These are phyloP conservation scores for Penicillium canescens DNA, from an alignment of 495 filamentous ascomycete genomes.

Conservation along the genomic window DNA sequence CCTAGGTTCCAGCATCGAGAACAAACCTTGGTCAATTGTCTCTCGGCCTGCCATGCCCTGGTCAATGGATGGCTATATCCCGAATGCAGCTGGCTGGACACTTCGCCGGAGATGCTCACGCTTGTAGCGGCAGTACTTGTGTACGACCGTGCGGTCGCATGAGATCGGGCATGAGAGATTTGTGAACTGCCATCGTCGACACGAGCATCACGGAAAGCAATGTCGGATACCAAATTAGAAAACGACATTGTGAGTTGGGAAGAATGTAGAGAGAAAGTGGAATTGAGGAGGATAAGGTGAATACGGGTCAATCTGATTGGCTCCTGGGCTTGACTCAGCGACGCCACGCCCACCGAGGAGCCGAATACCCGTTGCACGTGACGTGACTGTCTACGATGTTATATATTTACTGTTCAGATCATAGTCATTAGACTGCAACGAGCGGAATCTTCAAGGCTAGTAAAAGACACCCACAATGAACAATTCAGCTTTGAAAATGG, in stretches of 20 bases:
- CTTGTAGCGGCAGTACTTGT: conserved; percentile 89
- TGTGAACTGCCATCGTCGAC: conserved; percentile 62
- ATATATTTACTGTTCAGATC: too few relatives aligned
- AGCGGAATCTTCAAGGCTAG: too few relatives aligned
- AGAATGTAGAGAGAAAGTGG: background rate
- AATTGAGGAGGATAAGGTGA: conserved; percentile 12
- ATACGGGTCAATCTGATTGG: conserved; percentile 19
- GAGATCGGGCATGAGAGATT: conserved; percentile 69
- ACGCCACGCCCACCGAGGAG: background rate
- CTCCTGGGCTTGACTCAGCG: background rate
- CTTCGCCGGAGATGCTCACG: conserved; percentile 88
- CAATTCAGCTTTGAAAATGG: too few relatives aligned
- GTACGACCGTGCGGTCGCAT: conserved; percentile 70
- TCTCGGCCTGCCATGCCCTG: conserved; percentile 91
- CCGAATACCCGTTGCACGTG: background rate
- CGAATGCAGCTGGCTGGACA: conserved; percentile 91
- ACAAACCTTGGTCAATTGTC: conserved; percentile 90
- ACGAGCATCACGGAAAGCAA: conserved; percentile 67
- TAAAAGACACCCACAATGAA: too few relatives aligned
- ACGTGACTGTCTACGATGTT: too few relatives aligned
- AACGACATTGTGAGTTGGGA: conserved; percentile 68
- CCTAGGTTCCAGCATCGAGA: background rate
- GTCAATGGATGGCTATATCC: conserved; percentile 92
- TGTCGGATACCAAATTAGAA: conserved; percentile 83
- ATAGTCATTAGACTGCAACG: too few relatives aligned